A percentile compares a stretch with the other conserved stretches of the same genome.
Conservation (phyloP, 805 yeast genomes). For the Zygotorulaspora florentina region DNA sequence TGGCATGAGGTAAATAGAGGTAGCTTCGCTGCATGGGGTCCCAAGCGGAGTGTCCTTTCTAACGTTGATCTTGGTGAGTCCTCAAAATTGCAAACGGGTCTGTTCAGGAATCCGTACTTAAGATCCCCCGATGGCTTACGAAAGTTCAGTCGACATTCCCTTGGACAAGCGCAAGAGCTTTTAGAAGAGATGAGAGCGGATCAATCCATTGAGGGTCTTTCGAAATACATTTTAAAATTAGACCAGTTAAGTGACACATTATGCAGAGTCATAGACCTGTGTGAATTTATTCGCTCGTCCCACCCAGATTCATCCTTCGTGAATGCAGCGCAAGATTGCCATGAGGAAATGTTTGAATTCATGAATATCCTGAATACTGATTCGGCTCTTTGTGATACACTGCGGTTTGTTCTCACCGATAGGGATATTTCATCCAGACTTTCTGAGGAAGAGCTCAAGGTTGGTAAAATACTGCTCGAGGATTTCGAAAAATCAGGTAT, state of each 20-base stretch:
- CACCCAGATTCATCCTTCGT: conserved; percentile 75
- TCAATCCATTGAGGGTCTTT: conserved; percentile 41
- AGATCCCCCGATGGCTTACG: conserved; percentile 66
- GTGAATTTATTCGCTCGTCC: conserved; percentile 84
- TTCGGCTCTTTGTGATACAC: conserved; percentile 58
- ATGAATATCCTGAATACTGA: conserved; percentile 91
- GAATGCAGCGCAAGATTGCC: conserved; percentile 80
- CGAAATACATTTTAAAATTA: conserved; percentile 55
- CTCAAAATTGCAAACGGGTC: conserved; percentile 44
- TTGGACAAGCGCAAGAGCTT: conserved; percentile 59
- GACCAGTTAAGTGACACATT: conserved; percentile 84
- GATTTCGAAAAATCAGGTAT: conserved; percentile 93
- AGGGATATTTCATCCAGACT: conserved; percentile 35
- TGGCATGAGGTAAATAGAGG: conserved; percentile 50
- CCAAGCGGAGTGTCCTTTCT: conserved; percentile 5
- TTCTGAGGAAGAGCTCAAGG: conserved; percentile 72
- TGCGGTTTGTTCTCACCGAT: conserved; percentile 51
- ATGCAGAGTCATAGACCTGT: conserved; percentile 89
- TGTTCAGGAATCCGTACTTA: conserved; percentile 70
- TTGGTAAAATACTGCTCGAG: conserved; percentile 70
- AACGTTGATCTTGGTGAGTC: conserved; percentile 8
- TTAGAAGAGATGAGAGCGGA: conserved; percentile 53
- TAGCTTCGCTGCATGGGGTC: conserved; percentile 11
- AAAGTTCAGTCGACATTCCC: conserved; percentile 60
- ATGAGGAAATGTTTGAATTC: conserved; percentile 83